Evolutionary conservation across 2,329 filamentous ascomycete genomes (phyloP).

Genomic region (Stemphylium vesicarium): DNA sequence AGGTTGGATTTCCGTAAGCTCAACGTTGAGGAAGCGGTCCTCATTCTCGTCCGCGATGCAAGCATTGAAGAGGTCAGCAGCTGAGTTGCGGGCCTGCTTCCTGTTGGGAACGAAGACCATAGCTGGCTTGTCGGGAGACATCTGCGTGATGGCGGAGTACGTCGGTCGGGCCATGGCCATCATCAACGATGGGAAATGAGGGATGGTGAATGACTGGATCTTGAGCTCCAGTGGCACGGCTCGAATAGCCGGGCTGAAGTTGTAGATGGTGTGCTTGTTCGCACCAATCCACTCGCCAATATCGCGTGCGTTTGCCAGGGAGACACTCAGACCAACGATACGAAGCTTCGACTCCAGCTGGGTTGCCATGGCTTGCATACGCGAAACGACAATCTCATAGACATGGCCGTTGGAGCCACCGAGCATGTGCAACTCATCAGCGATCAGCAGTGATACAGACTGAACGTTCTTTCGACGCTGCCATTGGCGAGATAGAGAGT

Average conservation of each 20-base stretch:
- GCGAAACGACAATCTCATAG: constrained; percentile 96
- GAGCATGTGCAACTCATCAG: constrained; percentile 92
- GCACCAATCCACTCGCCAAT: constrained; percentile 98
- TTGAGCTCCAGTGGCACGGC: constrained; percentile 90
- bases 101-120: constrained; percentile 91
- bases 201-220: constrained; percentile 92
- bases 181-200: constrained; percentile 98
- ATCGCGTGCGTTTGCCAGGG: constrained; percentile 89
- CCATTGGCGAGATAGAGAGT: constrained; percentile 94
- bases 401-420: constrained; percentile 85
- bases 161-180: constrained; percentile 96
- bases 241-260: constrained; percentile 92
- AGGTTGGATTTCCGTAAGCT: constrained; percentile 80
- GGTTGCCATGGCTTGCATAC: constrained; percentile 94
- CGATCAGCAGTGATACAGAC: constrained; percentile 87
- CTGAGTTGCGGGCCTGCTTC: constrained; percentile 89
- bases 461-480: constrained; percentile 95
- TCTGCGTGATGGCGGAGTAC: constrained; percentile 85
- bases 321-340: constrained; percentile 88
- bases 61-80: constrained; percentile 84
- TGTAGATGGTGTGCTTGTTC: constrained; percentile 97
- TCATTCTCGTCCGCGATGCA: constrained; percentile 90
- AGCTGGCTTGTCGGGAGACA: constrained; percentile 87
- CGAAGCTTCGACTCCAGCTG: constrained; percentile 85
- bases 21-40: constrained; percentile 88